Evolutionary conservation across 2,329 filamentous ascomycete species (phyloP), one percentile per base, ranked within the genome.

Genomic region (Ramularia endophylla): DNA sequence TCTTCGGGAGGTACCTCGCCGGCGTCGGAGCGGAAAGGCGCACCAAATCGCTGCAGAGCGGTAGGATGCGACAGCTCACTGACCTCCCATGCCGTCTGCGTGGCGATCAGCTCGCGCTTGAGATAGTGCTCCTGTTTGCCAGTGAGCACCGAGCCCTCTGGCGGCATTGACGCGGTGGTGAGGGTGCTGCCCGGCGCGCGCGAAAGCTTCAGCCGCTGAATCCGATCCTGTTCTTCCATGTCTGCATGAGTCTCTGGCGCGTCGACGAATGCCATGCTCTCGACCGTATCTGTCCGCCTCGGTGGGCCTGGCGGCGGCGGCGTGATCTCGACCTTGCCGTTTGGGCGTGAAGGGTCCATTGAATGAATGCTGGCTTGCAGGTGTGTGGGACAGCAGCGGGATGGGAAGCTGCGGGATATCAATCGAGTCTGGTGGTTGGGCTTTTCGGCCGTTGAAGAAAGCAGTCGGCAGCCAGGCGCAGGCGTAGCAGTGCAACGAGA

Each of bases 91-190:
- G 83, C 80, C 48, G 92, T 89, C 70, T 98, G 90, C 60, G 87
- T 80, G 38, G 85, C 83, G 49, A 98, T 81, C 58, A 98, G 83
- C 65, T 98, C 92, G 60, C 92, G 82, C 70, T 98, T 98, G 54
- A 98, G 81, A 62, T 98, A 98, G 65, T 98, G 92, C 65, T 98
- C 92, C 74, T 98, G 90, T 69, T 95, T 97, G 53, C 92, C 92
- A 0, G 89, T 95, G 61, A 98, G 69, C 50, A 82, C 68, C 36
- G 77, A 75, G 16, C 74, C 75, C 25, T 72, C 68, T n/a, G 72
- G 72, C 36, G 73, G 71, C 41, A 67, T 59, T 6, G 22, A 25
- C 6, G 22, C 43, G 18, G 51, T 51, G 33, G 52, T 54, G 7
- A 53, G 56, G 36, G 47, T 47, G 2, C 56, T 57, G 8, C 52